A percentile compares a stretch with the other conserved stretches of the same genome.
Conservation (phyloP, 306 rosid genomes). For the Chamaecrista fasciculata region DNA sequence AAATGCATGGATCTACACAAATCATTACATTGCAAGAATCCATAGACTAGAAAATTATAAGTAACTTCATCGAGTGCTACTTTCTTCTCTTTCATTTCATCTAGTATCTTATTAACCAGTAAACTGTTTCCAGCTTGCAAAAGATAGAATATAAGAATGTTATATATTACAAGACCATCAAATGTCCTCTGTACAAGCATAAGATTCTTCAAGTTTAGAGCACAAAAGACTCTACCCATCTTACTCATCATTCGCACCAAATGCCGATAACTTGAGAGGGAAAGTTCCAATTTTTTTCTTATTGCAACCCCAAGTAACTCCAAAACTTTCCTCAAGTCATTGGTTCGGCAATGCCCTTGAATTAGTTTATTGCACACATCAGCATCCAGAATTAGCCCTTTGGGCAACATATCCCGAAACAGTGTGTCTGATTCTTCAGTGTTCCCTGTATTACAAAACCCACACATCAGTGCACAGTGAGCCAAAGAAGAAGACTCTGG, state of each 20-base stretch:
- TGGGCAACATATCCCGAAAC: slow-evolving; percentile 46
- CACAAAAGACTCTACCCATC: slow-evolving; percentile 46
- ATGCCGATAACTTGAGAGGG: slow-evolving; percentile 52
- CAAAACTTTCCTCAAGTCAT: slow-evolving; percentile 45
- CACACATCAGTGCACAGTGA: slow-evolving; percentile 50
- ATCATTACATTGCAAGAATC: slow-evolving; percentile 61
- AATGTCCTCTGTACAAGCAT: slow-evolving; percentile 52
- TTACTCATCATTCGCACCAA: slow-evolving; percentile 51
- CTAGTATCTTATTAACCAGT: slow-evolving; percentile 43
- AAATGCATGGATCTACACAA: slow-evolving; percentile 45
- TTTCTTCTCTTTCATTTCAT: slow-evolving; percentile 55
- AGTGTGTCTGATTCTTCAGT: slow-evolving; percentile 47
- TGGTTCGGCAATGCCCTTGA: slow-evolving; percentile 56
- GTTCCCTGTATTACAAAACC: slow-evolving; percentile 51
- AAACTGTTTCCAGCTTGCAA: slow-evolving; percentile 46
- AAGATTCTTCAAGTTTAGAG: slow-evolving; percentile 54
- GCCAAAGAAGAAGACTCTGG: slow-evolving; percentile 36
- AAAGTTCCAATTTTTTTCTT: slow-evolving; percentile 47
- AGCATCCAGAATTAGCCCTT: slow-evolving; percentile 47
- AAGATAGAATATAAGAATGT: slow-evolving; percentile 72
- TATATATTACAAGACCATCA: slow-evolving; percentile 48
- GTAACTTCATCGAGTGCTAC: slow-evolving; percentile 59
- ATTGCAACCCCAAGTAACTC: slow-evolving; percentile 61
- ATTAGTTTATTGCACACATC: slow-evolving; percentile 55
- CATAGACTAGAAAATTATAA: slow-evolving; percentile 67